Percentiles rank a stretch among this genome's conserved stretches.
These are phyloP conservation scores for Excoecaria cochinchinensis DNA, from an alignment of 345 rosid species.

Conservation along the genomic window DNA sequence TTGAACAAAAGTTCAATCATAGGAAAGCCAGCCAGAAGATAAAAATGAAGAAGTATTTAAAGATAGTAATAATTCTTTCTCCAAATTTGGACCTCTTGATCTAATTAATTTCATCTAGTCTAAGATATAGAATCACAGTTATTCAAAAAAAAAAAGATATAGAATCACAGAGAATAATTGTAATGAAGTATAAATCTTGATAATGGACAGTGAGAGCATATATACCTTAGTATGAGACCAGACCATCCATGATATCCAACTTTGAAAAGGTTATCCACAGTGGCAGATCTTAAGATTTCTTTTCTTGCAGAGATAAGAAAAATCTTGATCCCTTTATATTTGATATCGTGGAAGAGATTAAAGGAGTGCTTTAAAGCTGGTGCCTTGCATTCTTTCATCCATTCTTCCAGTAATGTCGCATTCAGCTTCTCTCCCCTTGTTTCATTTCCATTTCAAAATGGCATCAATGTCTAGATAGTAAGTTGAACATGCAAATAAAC, in stretches of 20 bases:
- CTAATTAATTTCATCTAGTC: too few species aligned
- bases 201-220: neutral
- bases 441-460: slow-evolving; percentile 8
- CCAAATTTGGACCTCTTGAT: too few species aligned
- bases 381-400: slow-evolving; percentile 64
- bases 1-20: too few species aligned
- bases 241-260: slow-evolving; percentile 91
- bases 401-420: slow-evolving; percentile 48
- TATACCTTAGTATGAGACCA: slow-evolving; percentile 61
- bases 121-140: too few species aligned
- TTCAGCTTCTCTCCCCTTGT: slow-evolving; percentile 70
- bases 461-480: neutral
- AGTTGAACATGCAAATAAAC: neutral
- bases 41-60: too few species aligned
- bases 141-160: too few species aligned
- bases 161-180: too few species aligned
- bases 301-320: slow-evolving; percentile 75
- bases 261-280: slow-evolving; percentile 72
- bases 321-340: slow-evolving; percentile 63
- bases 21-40: too few species aligned
- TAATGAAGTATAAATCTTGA: too few species aligned
- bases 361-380: slow-evolving; percentile 57
- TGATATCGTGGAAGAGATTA: slow-evolving; percentile 57
- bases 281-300: slow-evolving; percentile 66
- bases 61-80: too few species aligned